Evolutionary conservation across 2,329 filamentous ascomycete genomes (phyloP).

Genomic region (Colletotrichum falcatum): DNA sequence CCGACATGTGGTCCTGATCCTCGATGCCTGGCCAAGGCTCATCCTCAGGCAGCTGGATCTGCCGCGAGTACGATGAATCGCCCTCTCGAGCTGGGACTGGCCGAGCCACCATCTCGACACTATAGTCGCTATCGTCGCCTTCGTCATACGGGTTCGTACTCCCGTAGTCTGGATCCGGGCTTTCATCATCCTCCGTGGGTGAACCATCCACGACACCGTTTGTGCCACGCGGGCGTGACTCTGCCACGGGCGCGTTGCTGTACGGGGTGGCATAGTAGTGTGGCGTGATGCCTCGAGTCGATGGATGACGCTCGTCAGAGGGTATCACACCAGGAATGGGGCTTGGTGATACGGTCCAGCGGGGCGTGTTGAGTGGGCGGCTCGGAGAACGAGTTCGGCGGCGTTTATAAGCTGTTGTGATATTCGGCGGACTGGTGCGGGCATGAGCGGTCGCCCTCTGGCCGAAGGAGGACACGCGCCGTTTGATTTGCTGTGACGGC

Average conservation of each 20-base stretch:
- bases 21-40: conserved; percentile 69
- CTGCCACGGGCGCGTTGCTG: conserved; percentile 68
- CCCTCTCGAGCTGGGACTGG: conserved; percentile 22
- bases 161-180: conserved; percentile 45
- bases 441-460: conserved; percentile 30
- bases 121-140: conserved; percentile 46
- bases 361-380: conserved; percentile 64
- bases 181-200: conserved; percentile 49
- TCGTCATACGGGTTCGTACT: conserved; percentile 48
- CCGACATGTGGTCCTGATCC: conserved; percentile 58
- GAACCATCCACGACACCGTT: conserved; percentile 39
- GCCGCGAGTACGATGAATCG: conserved; percentile 47
- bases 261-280: conserved; percentile 82
- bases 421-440: conserved; percentile 47
- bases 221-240: conserved; percentile 49
- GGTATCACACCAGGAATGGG: conserved; percentile 51
- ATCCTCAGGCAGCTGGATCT: conserved; percentile 61
- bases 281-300: conserved; percentile 62
- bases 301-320: conserved; percentile 50
- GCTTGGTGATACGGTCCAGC: conserved; percentile 64
- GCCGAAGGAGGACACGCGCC: conserved; percentile 60
- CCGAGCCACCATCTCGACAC: conserved; percentile 47
- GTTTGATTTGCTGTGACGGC: conserved; percentile 53
- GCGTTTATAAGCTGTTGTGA: conserved; percentile 50
- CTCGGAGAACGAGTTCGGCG: conserved; percentile 71